Evolutionary conservation across 2,329 filamentous ascomycete genomes (phyloP).

Genomic region (Colletotrichum endophyticum): DNA sequence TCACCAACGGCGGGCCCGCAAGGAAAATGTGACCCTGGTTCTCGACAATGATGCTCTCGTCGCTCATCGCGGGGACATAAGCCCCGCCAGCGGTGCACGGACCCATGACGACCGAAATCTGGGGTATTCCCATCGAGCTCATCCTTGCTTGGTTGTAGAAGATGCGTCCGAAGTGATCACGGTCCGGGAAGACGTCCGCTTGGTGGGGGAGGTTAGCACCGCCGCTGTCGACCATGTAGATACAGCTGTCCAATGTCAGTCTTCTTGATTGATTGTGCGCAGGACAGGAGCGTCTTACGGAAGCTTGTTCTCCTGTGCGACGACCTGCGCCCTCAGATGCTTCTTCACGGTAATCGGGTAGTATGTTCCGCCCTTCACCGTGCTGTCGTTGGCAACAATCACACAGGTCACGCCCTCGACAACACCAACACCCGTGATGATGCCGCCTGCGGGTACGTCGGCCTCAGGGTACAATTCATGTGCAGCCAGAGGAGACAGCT

Average conservation of each 20-base stretch:
- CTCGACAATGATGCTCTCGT: slow-evolving; percentile 95
- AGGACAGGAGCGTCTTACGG: slow-evolving; percentile 52
- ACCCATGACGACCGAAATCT: slow-evolving; percentile 96
- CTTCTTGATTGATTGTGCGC: background rate
- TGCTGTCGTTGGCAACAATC: slow-evolving; percentile 95
- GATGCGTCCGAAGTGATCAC: slow-evolving; percentile 94
- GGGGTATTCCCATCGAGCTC: slow-evolving; percentile 86
- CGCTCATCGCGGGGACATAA: slow-evolving; percentile 96
- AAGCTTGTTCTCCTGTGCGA: slow-evolving; percentile 84
- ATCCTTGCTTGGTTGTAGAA: slow-evolving; percentile 98
- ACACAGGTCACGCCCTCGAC: slow-evolving; percentile 92
- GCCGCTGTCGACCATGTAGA: slow-evolving; percentile 96
- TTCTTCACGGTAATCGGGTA: slow-evolving; percentile 98
- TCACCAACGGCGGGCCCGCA: slow-evolving; percentile 90
- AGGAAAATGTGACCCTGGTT: slow-evolving; percentile 98
- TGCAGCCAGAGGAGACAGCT: slow-evolving; percentile 91
- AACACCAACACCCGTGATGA: slow-evolving; percentile 90
- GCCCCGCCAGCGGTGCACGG: slow-evolving; percentile 95
- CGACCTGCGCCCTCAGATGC: slow-evolving; percentile 88
- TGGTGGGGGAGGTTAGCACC: slow-evolving; percentile 95
- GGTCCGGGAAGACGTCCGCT: slow-evolving; percentile 93
- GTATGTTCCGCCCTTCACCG: slow-evolving; percentile 96
- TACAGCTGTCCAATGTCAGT: slow-evolving; percentile 59
- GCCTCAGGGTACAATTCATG: slow-evolving; percentile 86
- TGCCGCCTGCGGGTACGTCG: slow-evolving; percentile 86